A percentile compares a stretch with the other conserved stretches of the same genome.
phyloP scores from a whole-genome alignment of 73 alveolate species.

The Symbiodinium natans region DNA sequence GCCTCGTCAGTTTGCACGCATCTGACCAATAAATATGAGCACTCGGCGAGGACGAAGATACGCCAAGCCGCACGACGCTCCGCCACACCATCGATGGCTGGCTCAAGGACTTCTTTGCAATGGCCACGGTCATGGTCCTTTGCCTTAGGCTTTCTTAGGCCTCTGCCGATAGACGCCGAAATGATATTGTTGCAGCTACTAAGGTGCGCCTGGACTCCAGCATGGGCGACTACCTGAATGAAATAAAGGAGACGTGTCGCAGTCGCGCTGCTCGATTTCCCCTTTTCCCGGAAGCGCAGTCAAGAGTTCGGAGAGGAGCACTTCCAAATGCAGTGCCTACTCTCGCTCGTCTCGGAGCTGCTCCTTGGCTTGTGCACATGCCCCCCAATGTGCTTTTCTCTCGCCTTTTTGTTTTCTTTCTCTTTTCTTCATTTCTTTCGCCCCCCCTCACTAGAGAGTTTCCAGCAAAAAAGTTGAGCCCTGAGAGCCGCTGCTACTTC shows the following conservation, averaged over 20 bases:
- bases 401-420: no score
- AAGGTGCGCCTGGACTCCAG: slow-evolving; percentile 97
- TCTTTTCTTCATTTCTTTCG: no score
- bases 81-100: slow-evolving; percentile 89
- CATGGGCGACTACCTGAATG: slow-evolving; percentile 98
- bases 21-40: background rate
- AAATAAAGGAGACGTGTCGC: slow-evolving; percentile 88
- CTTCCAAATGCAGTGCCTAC: slow-evolving; percentile 96
- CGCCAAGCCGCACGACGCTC: slow-evolving; percentile 42
- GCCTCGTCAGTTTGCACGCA: background rate
- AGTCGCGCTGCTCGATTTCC: no score
- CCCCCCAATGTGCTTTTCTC: background rate
- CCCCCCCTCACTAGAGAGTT: no score
- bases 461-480: no score
- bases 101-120: slow-evolving; percentile 97
- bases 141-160: background rate
- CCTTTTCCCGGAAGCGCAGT: no score
- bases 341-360: slow-evolving; percentile 93
- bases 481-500: no score
- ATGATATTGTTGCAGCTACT: background rate
- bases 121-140: slow-evolving; percentile 96
- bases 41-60: slow-evolving; percentile 26
- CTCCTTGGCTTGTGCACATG: background rate
- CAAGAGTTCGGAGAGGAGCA: slow-evolving; percentile 95
- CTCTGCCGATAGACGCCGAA: background rate